These are phyloP conservation scores for Eurotiales sp. DNA, from an alignment of 2,329 filamentous ascomycete species.

Conservation along the genomic window DNA sequence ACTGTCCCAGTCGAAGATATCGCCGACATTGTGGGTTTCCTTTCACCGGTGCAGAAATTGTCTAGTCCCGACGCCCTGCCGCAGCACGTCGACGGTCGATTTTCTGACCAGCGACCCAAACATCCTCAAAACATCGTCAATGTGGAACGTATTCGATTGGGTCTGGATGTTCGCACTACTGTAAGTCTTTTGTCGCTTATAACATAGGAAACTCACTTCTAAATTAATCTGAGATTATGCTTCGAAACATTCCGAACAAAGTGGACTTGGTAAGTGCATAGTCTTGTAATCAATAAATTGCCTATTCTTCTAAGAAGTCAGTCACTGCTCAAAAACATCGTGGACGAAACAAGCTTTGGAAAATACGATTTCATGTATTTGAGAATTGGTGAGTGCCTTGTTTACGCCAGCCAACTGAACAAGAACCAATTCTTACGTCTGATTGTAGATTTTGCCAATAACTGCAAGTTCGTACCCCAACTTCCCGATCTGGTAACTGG, in stretches of 20 bases:
- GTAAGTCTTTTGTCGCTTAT: slow-evolving; percentile 46
- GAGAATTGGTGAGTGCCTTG: slow-evolving; percentile 59
- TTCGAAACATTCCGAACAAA: slow-evolving; percentile 91
- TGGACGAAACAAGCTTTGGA: slow-evolving; percentile 74
- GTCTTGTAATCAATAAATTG: background rate
- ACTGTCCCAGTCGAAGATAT: slow-evolving; percentile 35
- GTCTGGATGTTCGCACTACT: slow-evolving; percentile 71
- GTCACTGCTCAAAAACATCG: slow-evolving; percentile 69
- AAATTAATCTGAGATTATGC: slow-evolving; percentile 65
- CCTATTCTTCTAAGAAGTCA: slow-evolving; percentile 30
- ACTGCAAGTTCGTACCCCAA: slow-evolving; percentile 66
- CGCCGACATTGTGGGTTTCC: slow-evolving; percentile 26
- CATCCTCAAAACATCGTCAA: slow-evolving; percentile 44
- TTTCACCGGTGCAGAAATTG: slow-evolving; percentile 7
- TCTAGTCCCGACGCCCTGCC: slow-evolving; percentile 23
- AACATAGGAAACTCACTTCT: slow-evolving; percentile 10
- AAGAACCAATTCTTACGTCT: background rate
- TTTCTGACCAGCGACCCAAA: slow-evolving; percentile 26
- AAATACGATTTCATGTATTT: slow-evolving; percentile 95
- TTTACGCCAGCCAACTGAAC: background rate
- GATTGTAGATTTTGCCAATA: slow-evolving; percentile 65
- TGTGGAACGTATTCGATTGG: slow-evolving; percentile 47
- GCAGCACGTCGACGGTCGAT: slow-evolving; percentile 25
- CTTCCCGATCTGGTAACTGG: background rate
- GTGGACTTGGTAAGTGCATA: slow-evolving; percentile 56